phyloP scores from a whole-genome alignment of 805 yeast species.

The Lipomyces sp. region DNA sequence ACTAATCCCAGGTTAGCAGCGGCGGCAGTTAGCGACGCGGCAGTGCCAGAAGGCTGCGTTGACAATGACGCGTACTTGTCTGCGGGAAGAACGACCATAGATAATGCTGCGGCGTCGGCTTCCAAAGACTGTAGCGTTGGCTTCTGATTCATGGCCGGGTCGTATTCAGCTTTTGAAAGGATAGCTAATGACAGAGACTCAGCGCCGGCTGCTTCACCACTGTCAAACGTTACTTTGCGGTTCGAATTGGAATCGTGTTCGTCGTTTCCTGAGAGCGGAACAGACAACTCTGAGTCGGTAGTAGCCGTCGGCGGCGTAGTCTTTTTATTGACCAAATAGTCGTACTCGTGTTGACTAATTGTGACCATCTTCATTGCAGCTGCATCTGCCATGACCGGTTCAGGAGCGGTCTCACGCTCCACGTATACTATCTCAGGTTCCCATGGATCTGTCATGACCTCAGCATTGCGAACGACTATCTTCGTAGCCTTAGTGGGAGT shows the following conservation, averaged over 20 bases:
- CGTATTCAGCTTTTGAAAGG: conserved; percentile 9
- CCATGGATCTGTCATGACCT: conserved; percentile 29
- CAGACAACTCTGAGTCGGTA: conserved; percentile 21
- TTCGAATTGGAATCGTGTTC: conserved; percentile 34
- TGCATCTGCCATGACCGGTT: conserved; percentile 25
- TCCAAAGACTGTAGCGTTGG: conserved; percentile 18
- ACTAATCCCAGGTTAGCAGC: conserved; percentile 3
- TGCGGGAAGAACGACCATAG: conserved; percentile 29
- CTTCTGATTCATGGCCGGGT: conserved; percentile 23
- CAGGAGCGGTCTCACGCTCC: conserved; percentile 1
- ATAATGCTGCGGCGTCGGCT: conserved; percentile 11
- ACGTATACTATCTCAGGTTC: conserved; percentile 17
- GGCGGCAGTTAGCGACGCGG: neutral
- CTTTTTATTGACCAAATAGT: conserved; percentile 10
- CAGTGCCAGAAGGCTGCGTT: neutral
- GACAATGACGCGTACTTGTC: conserved; percentile 40
- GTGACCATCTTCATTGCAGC: conserved; percentile 28
- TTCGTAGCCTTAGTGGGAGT: conserved; percentile 19
- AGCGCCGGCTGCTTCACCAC: conserved; percentile 10
- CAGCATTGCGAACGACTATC: conserved; percentile 9
- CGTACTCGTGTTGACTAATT: conserved; percentile 10
- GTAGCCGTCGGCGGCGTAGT: conserved; percentile 13
- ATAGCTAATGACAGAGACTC: neutral
- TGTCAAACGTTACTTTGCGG: conserved; percentile 9
- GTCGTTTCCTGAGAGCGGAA: conserved; percentile 34